phyloP scores from a whole-genome alignment of 108 stramenopile species.

The Phaeodactylum tricornutum region DNA sequence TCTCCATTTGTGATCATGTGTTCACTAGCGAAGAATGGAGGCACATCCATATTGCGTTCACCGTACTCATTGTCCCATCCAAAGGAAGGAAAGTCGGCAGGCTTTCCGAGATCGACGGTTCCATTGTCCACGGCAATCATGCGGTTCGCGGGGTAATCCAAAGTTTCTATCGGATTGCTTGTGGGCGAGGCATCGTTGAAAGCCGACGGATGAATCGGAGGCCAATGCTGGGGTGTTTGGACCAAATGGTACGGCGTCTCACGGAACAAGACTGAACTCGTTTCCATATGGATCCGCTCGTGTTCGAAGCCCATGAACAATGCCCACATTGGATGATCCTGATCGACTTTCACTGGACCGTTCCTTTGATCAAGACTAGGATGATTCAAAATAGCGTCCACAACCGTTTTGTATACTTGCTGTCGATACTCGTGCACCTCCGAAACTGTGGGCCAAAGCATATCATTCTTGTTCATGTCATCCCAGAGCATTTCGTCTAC shows the following conservation, averaged over 20 bases:
- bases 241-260: conserved; percentile 82
- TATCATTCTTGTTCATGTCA: conserved; percentile 85
- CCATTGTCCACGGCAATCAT: conserved; percentile 49
- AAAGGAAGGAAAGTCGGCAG: conserved; percentile 76
- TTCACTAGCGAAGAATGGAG: conserved; percentile 70
- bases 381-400: conserved; percentile 70
- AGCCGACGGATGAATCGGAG: conserved; percentile 60
- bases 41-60: conserved; percentile 58
- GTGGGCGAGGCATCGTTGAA: conserved; percentile 9
- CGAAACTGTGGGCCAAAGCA: conserved; percentile 82
- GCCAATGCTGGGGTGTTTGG: conserved; percentile 72
- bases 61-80: conserved; percentile 98
- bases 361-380: conserved; percentile 47
- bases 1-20: conserved; percentile 93
- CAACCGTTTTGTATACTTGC: conserved; percentile 63
- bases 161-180: conserved; percentile 39
- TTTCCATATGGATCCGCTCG: conserved; percentile 94
- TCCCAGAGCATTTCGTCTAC: conserved; percentile 98
- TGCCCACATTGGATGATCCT: conserved; percentile 84
- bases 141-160: conserved; percentile 53
- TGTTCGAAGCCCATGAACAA: conserved; percentile 89
- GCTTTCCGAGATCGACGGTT: conserved; percentile 78
- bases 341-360: conserved; percentile 41
- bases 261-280: conserved; percentile 86
- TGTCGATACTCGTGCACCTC: conserved; percentile 83